Evolutionary conservation across 2,329 filamentous ascomycete species (phyloP), one percentile per base, ranked within the genome.

Genomic region (Fusarium pilosicola): DNA sequence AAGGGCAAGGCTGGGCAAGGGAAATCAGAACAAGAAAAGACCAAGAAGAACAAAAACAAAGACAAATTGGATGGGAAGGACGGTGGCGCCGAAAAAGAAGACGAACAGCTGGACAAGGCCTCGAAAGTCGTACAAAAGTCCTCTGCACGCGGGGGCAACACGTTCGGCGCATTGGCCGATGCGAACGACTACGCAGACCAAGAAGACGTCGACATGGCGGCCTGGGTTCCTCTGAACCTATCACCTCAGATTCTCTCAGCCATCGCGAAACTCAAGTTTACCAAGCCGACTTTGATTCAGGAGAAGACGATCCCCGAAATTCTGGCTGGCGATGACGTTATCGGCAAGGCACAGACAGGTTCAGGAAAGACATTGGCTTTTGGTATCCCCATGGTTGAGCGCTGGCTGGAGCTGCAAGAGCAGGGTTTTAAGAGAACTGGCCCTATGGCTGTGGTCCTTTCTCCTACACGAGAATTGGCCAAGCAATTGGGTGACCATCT

Each of bases 321-420:
- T 51, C 81, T 96, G 26, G 89, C 90, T 11, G 96, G 96, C 0
- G 93, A 94, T 80, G 96, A 99, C 82, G 92, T 98, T 22, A 93
- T 99, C 73, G 96, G 96, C 46, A 99, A 99, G 84, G 96, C 96
- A 5, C 93, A 96, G 17, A 99, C 96, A 0, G 96, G 96, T 74
- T 98, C 96, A 20, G 96, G 96, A 76, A 99, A 99, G 84, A 99
- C 96, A 0, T 85, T 99, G 49, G 96, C 96, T 0, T 99, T 97
- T 81, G 94, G 93, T 3, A 95, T 99, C 71, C 96, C 96, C 0
- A 96, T 99, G 63, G 86, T 98, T 15, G 95, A 99, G 81, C 88
- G 89, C 62, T 98, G 92, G 86, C 83, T 99, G 42, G 88, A 89
- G 68, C 79, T 79, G 63, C 81, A 81, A 32, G 81, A 81, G 46